These are phyloP conservation scores for Carpinus fangiana DNA, from an alignment of 306 rosid species.

Conservation along the genomic window DNA sequence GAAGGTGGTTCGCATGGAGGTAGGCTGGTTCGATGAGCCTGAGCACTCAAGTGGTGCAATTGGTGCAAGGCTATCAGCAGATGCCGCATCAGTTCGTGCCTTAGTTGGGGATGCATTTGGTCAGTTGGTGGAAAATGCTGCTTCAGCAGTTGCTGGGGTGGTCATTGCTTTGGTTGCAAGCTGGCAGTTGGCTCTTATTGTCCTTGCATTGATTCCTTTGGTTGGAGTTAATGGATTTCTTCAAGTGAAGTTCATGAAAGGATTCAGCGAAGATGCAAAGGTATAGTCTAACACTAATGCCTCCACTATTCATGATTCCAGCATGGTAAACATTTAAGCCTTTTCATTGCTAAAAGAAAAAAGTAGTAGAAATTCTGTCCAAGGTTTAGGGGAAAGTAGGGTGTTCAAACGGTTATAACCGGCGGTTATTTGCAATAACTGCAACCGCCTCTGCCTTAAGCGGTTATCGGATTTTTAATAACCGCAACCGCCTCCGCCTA, in stretches of 20 bases:
- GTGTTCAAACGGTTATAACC: too few relatives aligned
- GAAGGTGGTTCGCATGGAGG: conserved; percentile 55
- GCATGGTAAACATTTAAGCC: neutral
- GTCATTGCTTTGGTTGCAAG: conserved; percentile 47
- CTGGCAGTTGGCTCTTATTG: conserved; percentile 52
- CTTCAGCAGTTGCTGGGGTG: conserved; percentile 39
- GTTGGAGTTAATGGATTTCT: conserved; percentile 40
- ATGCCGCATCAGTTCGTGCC: conserved; percentile 55
- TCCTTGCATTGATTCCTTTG: conserved; percentile 50
- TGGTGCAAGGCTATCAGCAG: conserved; percentile 58
- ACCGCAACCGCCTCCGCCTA: too few relatives aligned
- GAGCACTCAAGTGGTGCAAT: conserved; percentile 54
- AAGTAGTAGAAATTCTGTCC: neutral
- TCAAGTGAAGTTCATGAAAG: conserved; percentile 44
- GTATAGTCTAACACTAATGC: conserved; percentile 31
- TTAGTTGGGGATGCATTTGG: conserved; percentile 64
- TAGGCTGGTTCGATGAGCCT: conserved; percentile 31
- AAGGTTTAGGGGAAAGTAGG: neutral
- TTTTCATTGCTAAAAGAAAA: neutral
- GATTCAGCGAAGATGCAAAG: conserved; percentile 59
- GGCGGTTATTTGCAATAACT: too few relatives aligned
- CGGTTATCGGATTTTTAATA: too few relatives aligned
- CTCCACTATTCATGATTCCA: neutral
- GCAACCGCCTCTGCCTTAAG: too few relatives aligned
- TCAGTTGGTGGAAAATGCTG: conserved; percentile 47